These are phyloP conservation scores for Calonectria henricotiae DNA, from an alignment of 2,329 filamentous ascomycete species.

Conservation along the genomic window DNA sequence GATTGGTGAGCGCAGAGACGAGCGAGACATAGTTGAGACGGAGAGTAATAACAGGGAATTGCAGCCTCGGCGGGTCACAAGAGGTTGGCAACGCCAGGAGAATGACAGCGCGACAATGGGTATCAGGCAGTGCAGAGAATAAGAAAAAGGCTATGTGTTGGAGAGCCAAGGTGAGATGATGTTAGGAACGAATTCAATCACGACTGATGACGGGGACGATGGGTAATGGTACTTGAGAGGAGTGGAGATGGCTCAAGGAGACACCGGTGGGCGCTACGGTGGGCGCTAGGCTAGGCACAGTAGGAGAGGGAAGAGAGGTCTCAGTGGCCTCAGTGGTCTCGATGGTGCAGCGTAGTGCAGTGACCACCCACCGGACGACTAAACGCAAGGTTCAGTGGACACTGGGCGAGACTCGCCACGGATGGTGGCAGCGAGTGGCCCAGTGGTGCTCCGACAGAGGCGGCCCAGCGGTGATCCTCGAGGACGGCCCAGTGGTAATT, in stretches of 20 bases:
- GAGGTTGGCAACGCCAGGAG: conserved; percentile 9
- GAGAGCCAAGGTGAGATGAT: conserved; percentile 43
- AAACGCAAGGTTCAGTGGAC: conserved; percentile 30
- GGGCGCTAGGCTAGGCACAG: conserved; percentile 40
- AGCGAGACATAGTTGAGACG: conserved; percentile 47
- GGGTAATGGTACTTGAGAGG: conserved; percentile 21
- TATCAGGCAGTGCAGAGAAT: conserved; percentile 19
- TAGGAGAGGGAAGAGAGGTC: conserved; percentile 36
- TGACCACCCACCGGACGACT: conserved; percentile 26
- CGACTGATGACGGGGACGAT: conserved; percentile 46
- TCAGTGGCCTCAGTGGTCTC: conserved; percentile 44
- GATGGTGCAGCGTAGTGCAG: conserved; percentile 39
- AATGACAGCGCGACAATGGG: conserved; percentile 22
- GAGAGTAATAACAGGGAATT: conserved; percentile 35
- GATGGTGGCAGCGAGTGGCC: conserved; percentile 22
- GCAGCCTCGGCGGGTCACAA: conserved; percentile 26
- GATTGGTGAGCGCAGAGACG: conserved; percentile 42
- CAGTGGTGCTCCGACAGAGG: conserved; percentile 27
- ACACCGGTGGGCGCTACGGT: conserved; percentile 38
- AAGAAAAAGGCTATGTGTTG: conserved; percentile 27
- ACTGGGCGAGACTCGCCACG: conserved; percentile 32
- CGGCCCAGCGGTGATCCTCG: conserved; percentile 28
- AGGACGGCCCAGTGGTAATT: conserved; percentile 28
- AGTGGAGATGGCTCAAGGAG: conserved; percentile 44
- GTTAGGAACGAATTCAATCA: conserved; percentile 40